These are phyloP conservation scores for Artemisia annua DNA, from an alignment of 129 eudicot genomes.

Conservation along the genomic window DNA sequence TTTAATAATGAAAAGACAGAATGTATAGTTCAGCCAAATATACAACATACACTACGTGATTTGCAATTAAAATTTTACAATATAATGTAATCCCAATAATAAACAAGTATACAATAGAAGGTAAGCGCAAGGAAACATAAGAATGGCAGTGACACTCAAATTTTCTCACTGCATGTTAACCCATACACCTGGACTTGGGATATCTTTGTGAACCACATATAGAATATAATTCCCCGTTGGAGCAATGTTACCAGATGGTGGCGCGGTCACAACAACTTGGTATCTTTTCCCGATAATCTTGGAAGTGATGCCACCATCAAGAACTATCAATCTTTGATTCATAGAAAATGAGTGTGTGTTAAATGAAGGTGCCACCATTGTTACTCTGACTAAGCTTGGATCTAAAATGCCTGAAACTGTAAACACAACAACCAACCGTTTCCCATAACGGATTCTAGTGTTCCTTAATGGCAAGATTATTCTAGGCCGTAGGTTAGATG, in stretches of 20 bases:
- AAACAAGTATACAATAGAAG: too few relatives aligned
- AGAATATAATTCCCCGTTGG: slow-evolving; percentile 56
- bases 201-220: slow-evolving; percentile 59
- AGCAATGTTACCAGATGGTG: slow-evolving; percentile 47
- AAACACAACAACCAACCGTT: slow-evolving; percentile 6
- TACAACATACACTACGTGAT: too few relatives aligned
- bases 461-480: slow-evolving; percentile 4
- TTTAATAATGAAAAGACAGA: too few relatives aligned
- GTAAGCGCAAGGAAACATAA: too few relatives aligned
- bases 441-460: slow-evolving; percentile 11
- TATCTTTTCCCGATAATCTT: slow-evolving; percentile 28
- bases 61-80: too few relatives aligned
- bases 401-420: slow-evolving; percentile 11
- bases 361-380: slow-evolving; percentile 34
- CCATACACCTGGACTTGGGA: slow-evolving; percentile 74
- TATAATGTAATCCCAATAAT: too few relatives aligned
- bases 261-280: slow-evolving; percentile 27
- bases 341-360: slow-evolving; percentile 38
- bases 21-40: too few relatives aligned
- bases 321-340: slow-evolving; percentile 28
- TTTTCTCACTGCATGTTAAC: slow-evolving; percentile 39
- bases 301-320: slow-evolving; percentile 4
- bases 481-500: slow-evolving; percentile 11
- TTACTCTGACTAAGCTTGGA: slow-evolving; percentile 6
- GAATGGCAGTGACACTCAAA: too few relatives aligned